These are phyloP conservation scores for Smallanthus sonchifolius DNA, from an alignment of 129 eudicot genomes.

Conservation along the genomic window DNA sequence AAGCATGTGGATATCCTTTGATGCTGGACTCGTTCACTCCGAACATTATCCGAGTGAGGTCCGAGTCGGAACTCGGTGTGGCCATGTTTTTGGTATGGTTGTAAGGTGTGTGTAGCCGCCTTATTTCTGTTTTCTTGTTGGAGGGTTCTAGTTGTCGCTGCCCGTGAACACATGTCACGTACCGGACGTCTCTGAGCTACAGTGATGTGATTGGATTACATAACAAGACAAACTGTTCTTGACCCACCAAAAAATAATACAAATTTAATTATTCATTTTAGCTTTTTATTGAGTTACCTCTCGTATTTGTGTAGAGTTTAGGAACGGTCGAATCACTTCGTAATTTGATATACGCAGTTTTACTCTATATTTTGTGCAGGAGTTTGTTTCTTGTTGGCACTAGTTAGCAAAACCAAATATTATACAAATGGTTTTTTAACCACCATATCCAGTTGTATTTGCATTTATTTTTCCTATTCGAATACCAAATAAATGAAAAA, in stretches of 20 bases:
- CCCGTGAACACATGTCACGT: constrained; percentile 26
- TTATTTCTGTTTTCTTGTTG: constrained; percentile 3
- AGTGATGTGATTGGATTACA: not conserved
- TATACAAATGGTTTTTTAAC: too few species aligned
- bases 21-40: constrained; percentile 90
- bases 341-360: too few species aligned
- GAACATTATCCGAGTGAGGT: constrained; percentile 66
- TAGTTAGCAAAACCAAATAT: too few species aligned
- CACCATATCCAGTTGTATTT: too few species aligned
- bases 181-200: not conserved
- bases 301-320: too few species aligned
- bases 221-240: not conserved
- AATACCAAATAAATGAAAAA: too few species aligned
- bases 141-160: not conserved
- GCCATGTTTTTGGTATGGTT: constrained; percentile 33
- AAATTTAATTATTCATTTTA: not conserved
- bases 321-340: too few species aligned
- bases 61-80: constrained; percentile 37
- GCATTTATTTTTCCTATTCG: too few species aligned
- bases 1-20: constrained; percentile 87
- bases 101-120: not conserved
- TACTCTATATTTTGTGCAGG: too few species aligned
- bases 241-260: not conserved
- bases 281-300: too few species aligned
- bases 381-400: too few species aligned